Evolutionary conservation across 2,329 filamentous ascomycete species (phyloP), one percentile per base, ranked within the genome.

Genomic region (Fusarium sp.): DNA sequence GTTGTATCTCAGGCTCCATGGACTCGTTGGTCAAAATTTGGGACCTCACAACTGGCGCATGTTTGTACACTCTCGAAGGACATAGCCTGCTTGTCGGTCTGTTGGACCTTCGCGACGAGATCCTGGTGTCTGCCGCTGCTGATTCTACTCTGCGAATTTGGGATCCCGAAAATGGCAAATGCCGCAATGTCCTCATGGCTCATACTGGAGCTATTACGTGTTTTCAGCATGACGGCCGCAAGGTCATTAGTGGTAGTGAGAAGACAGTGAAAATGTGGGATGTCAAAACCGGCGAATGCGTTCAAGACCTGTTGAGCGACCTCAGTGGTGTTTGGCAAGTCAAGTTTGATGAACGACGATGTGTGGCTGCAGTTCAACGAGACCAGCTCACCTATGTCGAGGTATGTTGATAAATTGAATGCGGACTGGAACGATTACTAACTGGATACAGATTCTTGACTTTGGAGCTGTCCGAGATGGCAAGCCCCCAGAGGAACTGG

Each of bases 191-290:
- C 13, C 85, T 99, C 62, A 95, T 92, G 73, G 96, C 96, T 0
- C 96, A 99, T 76, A 98, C 95, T 0, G 96, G 95, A 38, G 96
- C 96, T 24, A 99, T 99, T 70, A 99, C 96, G 7, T 99, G 96
- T 80, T 99, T 99, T 81, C 96, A 99, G 80, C 96, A 99, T 75
- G 96, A 99, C 78, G 94, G 92, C 0, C 92, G 94, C 72, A 99
- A 99, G 78, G 94, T 99, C 34, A 97, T 99, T 61, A 97, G 93
- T 43, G 96, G 96, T 58, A 97, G 94, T 63, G 96, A 99, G 79
- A 91, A 95, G 76, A 98, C 94, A 6, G 85, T 99, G 70, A 99
- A 99, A 84, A 97, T 99, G 93, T 99, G 96, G 96, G 94, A 99
- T 77, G 92, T 98, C 52, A 89, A 90, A 75, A 97, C 91, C 3